Conservation (phyloP, 73 alveolate genomes). For the Paraurostyla sp. region DNA sequence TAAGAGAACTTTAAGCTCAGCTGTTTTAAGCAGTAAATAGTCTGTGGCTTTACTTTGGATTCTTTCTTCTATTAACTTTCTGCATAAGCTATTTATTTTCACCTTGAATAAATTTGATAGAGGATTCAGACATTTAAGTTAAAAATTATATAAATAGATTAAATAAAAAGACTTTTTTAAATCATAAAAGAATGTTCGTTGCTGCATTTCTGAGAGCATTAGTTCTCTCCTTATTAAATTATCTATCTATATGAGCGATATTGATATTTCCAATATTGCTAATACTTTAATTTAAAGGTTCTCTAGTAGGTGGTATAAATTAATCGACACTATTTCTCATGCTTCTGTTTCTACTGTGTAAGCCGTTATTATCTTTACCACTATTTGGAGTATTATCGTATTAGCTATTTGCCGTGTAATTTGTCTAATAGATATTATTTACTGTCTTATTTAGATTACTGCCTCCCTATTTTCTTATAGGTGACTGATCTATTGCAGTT, state of each 20-base stretch:
- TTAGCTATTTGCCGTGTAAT: neutral
- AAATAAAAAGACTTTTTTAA: too few species aligned
- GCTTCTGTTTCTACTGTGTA: neutral
- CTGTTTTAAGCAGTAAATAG: too few species aligned
- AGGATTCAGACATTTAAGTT: neutral
- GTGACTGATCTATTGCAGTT: too few species aligned
- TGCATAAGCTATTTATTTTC: too few species aligned
- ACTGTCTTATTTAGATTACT: neutral
- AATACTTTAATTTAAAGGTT: neutral
- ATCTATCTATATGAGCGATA: neutral
- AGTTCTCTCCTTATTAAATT: slow-evolving; percentile 22
- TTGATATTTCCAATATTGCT: neutral
- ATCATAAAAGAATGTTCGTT: neutral
- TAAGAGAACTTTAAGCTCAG: too few species aligned
- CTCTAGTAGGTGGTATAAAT: neutral
- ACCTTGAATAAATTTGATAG: neutral
- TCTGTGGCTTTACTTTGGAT: too few species aligned
- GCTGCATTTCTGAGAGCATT: slow-evolving; percentile 29
- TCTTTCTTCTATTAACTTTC: too few species aligned
- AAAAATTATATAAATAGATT: too few species aligned
- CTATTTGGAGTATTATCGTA: neutral
- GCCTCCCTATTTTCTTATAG: neutral
- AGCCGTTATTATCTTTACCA: neutral
- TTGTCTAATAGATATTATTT: neutral
- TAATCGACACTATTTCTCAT: neutral